Evolutionary conservation across 345 rosid species (phyloP), one percentile per base, ranked within the genome.

Genomic region (Moricandia moricandioides): DNA sequence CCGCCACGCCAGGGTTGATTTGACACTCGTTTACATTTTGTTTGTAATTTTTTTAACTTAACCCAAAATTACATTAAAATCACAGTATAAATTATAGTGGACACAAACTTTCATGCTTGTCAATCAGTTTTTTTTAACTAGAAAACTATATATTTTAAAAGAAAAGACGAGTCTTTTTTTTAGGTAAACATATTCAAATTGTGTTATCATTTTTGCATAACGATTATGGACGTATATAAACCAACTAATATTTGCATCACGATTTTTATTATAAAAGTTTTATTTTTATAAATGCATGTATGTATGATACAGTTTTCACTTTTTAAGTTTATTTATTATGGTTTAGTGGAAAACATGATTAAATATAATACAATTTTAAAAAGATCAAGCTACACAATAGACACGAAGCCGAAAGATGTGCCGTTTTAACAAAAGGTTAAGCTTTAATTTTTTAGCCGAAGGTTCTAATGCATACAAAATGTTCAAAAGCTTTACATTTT

Each of bases 1-100:
- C 76, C 80, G 72, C 67, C 72, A 71, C 76, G 76, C 76, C 80
- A 76, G 80, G 66, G 7, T 17, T 77, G 80, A 71, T 77, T 65
- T 65, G 76, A 77, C 80, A 71, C 76, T 71, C 76, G 12, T 77
- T 65, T 70, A 3, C 24, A 21, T 24, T 21, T 56, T 55, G 27
- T 7, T 43, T 74, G 14, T 26, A 16, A 16, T 51, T 5, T 54
- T 8, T 24, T 43, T 43, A 54, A 18, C 18, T 21, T 8, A 54
- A 9, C 5, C 29, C 13, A 54, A 54, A 39, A 18, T 49, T 51
- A 21, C 7, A 21, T 1, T 21, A 21, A 21, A 26, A 56, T 56
- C 31, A 10, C 3, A 56, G 30, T 7, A 56, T 9, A 61, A 33
- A 4, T 8, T 6, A 60, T 11, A 37, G 69, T 24, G 40, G 13